phyloP scores from a whole-genome alignment of 164 flowering plant genomes.

The Echeveria elegans region DNA sequence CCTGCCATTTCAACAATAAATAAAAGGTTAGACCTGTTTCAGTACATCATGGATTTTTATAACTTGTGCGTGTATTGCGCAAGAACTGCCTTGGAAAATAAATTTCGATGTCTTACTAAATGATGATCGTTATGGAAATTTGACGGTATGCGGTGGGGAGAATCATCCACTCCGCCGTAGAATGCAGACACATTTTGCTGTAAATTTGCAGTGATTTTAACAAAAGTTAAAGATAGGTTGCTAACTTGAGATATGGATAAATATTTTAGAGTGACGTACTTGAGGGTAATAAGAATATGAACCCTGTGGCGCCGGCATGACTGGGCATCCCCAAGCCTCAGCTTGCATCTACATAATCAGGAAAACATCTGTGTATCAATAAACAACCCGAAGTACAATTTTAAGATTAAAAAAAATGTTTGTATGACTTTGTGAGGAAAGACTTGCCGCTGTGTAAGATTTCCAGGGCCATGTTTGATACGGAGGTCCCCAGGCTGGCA shows the following conservation, averaged over 20 bases:
- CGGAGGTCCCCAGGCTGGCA: constrained; percentile 44
- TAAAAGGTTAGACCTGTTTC: not conserved
- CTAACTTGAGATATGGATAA: not conserved
- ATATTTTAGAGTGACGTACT: constrained; percentile 21
- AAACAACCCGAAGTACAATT: not conserved
- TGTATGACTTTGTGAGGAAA: not conserved
- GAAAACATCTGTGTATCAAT: not conserved
- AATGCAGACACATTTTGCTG: not conserved
- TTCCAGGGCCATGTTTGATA: constrained; percentile 48
- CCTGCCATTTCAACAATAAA: constrained; percentile 37
- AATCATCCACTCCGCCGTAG: not conserved
- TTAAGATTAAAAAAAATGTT: not conserved
- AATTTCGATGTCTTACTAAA: not conserved
- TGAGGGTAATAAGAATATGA: constrained; percentile 30
- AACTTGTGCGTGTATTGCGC: not conserved
- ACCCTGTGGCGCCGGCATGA: constrained; percentile 27
- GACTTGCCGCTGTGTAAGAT: constrained; percentile 39
- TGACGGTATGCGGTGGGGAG: not conserved
- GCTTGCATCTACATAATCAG: constrained; percentile 50
- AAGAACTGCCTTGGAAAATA: not conserved
- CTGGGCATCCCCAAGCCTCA: constrained; percentile 81
- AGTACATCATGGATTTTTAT: no score
- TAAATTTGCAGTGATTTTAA: not conserved
- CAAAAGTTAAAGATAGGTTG: not conserved
- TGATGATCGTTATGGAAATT: not conserved